Conservation (phyloP, 768 basidiomycete genomes). For the Lactarius tabidus region DNA sequence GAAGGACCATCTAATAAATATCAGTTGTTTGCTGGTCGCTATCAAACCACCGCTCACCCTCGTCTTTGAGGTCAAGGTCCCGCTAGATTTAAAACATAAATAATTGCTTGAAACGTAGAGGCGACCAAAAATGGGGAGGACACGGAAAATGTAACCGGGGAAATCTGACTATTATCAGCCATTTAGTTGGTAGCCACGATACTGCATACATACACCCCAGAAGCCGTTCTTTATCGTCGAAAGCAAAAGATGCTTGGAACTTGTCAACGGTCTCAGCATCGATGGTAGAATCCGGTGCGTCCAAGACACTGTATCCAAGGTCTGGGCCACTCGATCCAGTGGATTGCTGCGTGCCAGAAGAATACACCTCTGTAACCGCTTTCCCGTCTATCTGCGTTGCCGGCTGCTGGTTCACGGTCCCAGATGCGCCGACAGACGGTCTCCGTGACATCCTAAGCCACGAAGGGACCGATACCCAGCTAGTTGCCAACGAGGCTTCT, state of each 20-base stretch:
- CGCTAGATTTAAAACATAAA: conserved; percentile 92
- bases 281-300: conserved; percentile 58
- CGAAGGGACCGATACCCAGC: conserved; percentile 26
- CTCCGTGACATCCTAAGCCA: conserved; percentile 24
- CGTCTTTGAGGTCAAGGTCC: conserved; percentile 74
- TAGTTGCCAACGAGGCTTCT: conserved; percentile 19
- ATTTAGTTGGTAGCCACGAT: background rate
- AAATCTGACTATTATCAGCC: conserved; percentile 55
- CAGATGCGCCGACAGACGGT: background rate
- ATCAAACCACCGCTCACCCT: conserved; percentile 49
- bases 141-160: conserved; percentile 82
- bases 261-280: conserved; percentile 68
- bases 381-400: conserved; percentile 13
- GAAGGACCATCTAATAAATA: conserved; percentile 80
- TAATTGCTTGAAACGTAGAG: conserved; percentile 89
- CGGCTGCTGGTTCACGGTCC: background rate
- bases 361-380: conserved; percentile 28
- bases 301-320: conserved; percentile 65
- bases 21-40: conserved; percentile 6
- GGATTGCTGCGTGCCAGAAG: conserved; percentile 35
- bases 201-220: conserved; percentile 70
- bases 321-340: conserved; percentile 30
- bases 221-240: conserved; percentile 81
- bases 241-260: conserved; percentile 78
- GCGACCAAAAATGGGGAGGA: conserved; percentile 85